These are phyloP conservation scores for Haberlea rhodopensis DNA, from an alignment of 257 asterid genomes.

Conservation along the genomic window DNA sequence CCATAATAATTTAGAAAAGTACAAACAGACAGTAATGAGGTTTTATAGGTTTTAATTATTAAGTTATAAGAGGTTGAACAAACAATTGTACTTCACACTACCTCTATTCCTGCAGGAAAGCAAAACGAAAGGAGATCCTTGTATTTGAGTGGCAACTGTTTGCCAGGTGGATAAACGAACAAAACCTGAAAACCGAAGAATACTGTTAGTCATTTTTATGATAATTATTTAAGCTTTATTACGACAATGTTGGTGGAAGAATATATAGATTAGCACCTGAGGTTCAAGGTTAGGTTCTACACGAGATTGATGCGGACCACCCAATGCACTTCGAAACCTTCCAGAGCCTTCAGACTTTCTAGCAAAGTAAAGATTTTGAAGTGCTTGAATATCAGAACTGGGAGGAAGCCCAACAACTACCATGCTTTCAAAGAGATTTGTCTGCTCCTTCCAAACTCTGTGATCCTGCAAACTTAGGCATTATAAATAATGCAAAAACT, in stretches of 20 bases:
- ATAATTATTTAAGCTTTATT: not conserved
- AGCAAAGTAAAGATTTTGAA: constrained; percentile 78
- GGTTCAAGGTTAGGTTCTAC: constrained; percentile 97
- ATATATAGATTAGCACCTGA: constrained; percentile 52
- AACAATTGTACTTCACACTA: constrained; percentile 29
- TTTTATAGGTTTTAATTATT: too few relatives aligned
- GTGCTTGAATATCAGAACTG: constrained; percentile 78
- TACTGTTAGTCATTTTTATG: constrained; percentile 13
- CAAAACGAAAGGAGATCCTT: constrained; percentile 98
- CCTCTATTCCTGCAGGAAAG: constrained; percentile 98
- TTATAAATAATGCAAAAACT: constrained; percentile 38
- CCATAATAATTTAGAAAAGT: constrained; percentile 9
- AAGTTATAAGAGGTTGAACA: constrained; percentile 19
- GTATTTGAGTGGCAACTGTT: constrained; percentile 86
- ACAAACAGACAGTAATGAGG: not conserved
- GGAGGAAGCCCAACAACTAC: constrained; percentile 98
- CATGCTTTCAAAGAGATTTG: constrained; percentile 91
- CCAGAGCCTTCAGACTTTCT: constrained; percentile 84
- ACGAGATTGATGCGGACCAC: constrained; percentile 81
- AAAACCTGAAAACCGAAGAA: constrained; percentile 67
- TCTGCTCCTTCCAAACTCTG: constrained; percentile 85
- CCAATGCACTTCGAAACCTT: constrained; percentile 64
- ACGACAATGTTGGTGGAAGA: constrained; percentile 7
- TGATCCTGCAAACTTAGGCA: constrained; percentile 68
- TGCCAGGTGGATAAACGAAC: constrained; percentile 98